Evolutionary conservation across 257 asterid genomes (phyloP), one percentile per base, ranked within the genome.

Genomic region (Echites panduratus): DNA sequence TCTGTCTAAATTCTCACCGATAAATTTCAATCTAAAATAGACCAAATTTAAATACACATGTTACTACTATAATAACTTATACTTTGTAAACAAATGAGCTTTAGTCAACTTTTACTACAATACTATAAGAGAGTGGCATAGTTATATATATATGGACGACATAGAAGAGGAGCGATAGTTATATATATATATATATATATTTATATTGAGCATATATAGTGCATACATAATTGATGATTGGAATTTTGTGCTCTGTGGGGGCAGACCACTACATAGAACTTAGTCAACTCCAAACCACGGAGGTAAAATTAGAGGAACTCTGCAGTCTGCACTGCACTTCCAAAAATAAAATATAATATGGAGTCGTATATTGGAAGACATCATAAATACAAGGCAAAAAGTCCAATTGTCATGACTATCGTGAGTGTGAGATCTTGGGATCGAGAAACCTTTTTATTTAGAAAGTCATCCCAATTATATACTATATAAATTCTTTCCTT

Each of bases 161-260:
- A 32, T 32, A 32, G 38, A 3, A 32, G 3, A 32, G 38, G 38
- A 32, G 38, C 38, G 3, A 32, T 32, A 32, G n/a, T 32, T 44
- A 44, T 44, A 44, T 44, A 11, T 44, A 44, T 44, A 44, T n/a
- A n/a, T n/a, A n/a, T n/a, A n/a, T n/a, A n/a, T n/a, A n/a, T n/a
- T n/a, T n/a, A n/a, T n/a, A 45, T 9, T 45, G 49, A 47, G 50
- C 50, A 47, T n/a, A n/a, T n/a, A n/a, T 47, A 13, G 71, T 66
- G 24, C 40, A n/a, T 54, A 47, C 17, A 47, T 10, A 9, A 16
- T n/a, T 16, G 56, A 40, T 38, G 52, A 38, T 63, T 47, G 3
- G 3, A 13, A 40, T 5, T 10, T 48, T 73, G 76, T 47, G 76
- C 20, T 5, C 64, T n/a, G 54, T 64, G 63, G 77, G 77, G 77